Conservation (phyloP, 768 basidiomycete species). For the Glaciozyma martinii region DNA sequence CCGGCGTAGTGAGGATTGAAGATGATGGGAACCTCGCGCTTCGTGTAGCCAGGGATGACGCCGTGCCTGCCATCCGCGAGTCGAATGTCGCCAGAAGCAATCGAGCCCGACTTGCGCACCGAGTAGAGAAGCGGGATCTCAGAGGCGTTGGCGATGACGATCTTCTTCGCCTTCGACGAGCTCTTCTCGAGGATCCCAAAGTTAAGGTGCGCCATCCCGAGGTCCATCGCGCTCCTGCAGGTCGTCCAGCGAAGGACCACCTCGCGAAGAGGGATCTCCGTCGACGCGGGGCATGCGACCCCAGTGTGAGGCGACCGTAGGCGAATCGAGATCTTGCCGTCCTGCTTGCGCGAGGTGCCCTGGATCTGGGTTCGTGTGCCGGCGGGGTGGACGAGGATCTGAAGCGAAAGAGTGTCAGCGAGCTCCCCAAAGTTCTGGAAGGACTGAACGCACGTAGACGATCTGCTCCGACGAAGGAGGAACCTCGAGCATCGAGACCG, state of each 20-base stretch:
- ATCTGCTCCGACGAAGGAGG: constrained; percentile 20
- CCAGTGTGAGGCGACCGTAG: constrained; percentile 14
- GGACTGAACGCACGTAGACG: neutral
- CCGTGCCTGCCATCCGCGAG: constrained; percentile 38
- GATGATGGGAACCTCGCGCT: constrained; percentile 37
- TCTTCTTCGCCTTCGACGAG: constrained; percentile 36
- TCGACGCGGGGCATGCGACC: neutral
- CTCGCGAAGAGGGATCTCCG: constrained; percentile 37
- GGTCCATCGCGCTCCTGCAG: constrained; percentile 36
- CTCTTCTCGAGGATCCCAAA: constrained; percentile 38
- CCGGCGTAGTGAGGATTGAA: constrained; percentile 36
- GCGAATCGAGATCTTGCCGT: constrained; percentile 37
- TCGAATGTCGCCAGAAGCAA: constrained; percentile 38
- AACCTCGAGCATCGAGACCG: constrained; percentile 31
- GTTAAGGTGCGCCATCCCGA: constrained; percentile 39
- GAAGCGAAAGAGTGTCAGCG: neutral
- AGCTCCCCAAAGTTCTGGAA: too few species aligned
- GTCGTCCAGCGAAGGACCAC: constrained; percentile 36
- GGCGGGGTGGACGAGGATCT: constrained; percentile 36
- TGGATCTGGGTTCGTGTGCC: constrained; percentile 35
- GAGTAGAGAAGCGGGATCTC: constrained; percentile 38
- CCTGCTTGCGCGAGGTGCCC: constrained; percentile 35
- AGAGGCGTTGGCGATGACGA: constrained; percentile 38
- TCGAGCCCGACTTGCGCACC: constrained; percentile 37
- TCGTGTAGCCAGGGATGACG: constrained; percentile 37